Base-by-base conservation (phyloP, 129 eudicot genomes). In the Escallonia herrerae region DNA sequence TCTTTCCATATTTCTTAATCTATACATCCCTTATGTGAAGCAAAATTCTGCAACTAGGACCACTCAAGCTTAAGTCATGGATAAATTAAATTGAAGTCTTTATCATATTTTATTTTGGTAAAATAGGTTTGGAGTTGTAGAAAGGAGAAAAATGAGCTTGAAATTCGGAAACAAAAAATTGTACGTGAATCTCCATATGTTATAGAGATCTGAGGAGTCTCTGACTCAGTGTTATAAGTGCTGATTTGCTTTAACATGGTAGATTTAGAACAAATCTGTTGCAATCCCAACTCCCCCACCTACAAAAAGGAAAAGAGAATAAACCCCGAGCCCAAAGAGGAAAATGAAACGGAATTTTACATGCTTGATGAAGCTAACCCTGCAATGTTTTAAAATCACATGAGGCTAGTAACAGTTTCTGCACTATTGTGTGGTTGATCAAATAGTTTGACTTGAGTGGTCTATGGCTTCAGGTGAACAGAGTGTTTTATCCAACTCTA, bases 391-490 rank as follows among this genome's bases (percentile, higher is more conserved):
- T 53, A 33, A 53, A 11, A 3, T 53, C 4, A 15, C 58, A 12
- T 53, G 58, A 11, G 7, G 14, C 3, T n/a, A 6, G n/a, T 11
- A 53, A 53, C 58, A 53, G 33, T 53, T 6, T 53, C 22, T 53
- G 41, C 43, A 41, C 7, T 8, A 12, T 40, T 51, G 14, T 66
- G 4, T 59, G 15, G 13, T 72, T 65, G 63, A 67, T 74, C 58
- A 52, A 10, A n/a, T 63, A 40, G 43, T 33, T 22, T 76, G 50
- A 72, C 56, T 62, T 67, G 64, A 54, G 71, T 76, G 66, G 60
- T 65, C 58, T 63, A 15, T 66, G 56, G 4, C 79, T 72, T 59
- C 84, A 85, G 95, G 85, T 63, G 85, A 76, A 52, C 63, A 50
- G n/a, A 42, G 64, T 8, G 52, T 65, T 60, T 63, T 68, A 44